phyloP scores from a whole-genome alignment of 2,329 filamentous ascomycete genomes.

The Apiospora kogelbergensis region DNA sequence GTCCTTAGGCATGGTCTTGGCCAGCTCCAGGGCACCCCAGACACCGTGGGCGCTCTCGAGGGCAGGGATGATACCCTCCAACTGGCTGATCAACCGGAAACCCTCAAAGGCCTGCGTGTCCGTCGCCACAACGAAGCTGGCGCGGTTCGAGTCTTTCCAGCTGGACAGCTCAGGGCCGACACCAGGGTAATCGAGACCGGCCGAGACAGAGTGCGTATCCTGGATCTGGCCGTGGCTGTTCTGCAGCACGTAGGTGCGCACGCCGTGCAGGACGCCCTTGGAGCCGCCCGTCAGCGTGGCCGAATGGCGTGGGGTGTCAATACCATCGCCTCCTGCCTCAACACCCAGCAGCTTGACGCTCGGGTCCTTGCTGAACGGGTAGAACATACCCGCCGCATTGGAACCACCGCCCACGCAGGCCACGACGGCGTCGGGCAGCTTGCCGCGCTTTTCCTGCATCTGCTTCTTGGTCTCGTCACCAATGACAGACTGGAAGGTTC shows the following conservation, averaged over 20 bases:
- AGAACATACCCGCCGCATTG: conserved; percentile 98
- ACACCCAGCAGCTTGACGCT: conserved; percentile 89
- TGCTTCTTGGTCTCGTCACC: conserved; percentile 92
- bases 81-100: conserved; percentile 80
- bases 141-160: conserved; percentile 90
- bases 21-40: conserved; percentile 83
- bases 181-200: conserved; percentile 94
- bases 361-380: conserved; percentile 84
- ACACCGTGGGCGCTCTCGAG: conserved; percentile 93
- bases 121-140: conserved; percentile 86
- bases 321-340: conserved; percentile 89
- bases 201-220: conserved; percentile 95
- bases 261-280: conserved; percentile 93
- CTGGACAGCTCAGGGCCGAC: conserved; percentile 88
- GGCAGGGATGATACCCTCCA: conserved; percentile 96
- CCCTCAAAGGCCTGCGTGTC: conserved; percentile 87
- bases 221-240: conserved; percentile 89
- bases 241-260: conserved; percentile 93
- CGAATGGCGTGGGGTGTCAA: conserved; percentile 82
- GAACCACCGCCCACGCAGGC: conserved; percentile 95
- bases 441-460: conserved; percentile 80
- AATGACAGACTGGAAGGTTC: conserved; percentile 96
- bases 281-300: conserved; percentile 84
- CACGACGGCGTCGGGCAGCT: conserved; percentile 92
- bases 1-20: conserved; percentile 87